phyloP scores from a whole-genome alignment of 768 basidiomycete genomes.

The Lactarius trivialis region DNA sequence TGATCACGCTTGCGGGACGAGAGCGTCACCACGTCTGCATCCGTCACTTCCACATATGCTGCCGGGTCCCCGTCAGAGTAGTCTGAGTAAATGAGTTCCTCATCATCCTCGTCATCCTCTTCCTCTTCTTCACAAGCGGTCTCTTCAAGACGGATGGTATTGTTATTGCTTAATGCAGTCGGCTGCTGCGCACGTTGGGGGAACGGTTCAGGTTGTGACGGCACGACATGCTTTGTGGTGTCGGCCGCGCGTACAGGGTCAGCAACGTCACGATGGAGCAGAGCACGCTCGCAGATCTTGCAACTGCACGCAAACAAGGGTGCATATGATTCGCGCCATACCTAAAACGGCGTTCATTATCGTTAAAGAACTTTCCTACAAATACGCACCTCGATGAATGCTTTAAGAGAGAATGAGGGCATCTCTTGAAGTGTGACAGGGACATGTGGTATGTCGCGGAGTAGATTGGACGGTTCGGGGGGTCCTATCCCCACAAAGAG shows the following conservation, averaged over 20 bases:
- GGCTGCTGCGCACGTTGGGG: slow-evolving; percentile 10
- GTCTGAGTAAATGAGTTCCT: slow-evolving; percentile 24
- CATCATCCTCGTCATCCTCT: slow-evolving; percentile 32
- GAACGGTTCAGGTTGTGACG: slow-evolving; percentile 24
- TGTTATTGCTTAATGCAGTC: slow-evolving; percentile 17
- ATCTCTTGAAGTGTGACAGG: slow-evolving; percentile 54
- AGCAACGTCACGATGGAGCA: slow-evolving; percentile 43
- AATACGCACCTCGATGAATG: slow-evolving; percentile 47
- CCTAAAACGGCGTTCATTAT: slow-evolving; percentile 32
- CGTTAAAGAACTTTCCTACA: not conserved
- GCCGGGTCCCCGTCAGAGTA: slow-evolving; percentile 10
- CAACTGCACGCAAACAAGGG: slow-evolving; percentile 69
- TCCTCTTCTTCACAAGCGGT: slow-evolving; percentile 28
- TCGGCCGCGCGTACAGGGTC: slow-evolving; percentile 27
- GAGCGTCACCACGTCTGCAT: slow-evolving; percentile 25
- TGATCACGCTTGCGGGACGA: slow-evolving; percentile 32
- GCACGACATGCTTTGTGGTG: slow-evolving; percentile 25
- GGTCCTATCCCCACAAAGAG: slow-evolving; percentile 47
- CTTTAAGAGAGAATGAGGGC: slow-evolving; percentile 32
- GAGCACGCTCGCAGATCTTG: slow-evolving; percentile 65
- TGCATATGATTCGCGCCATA: slow-evolving; percentile 69
- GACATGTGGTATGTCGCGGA: slow-evolving; percentile 64
- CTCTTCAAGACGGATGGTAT: slow-evolving; percentile 27
- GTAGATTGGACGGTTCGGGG: slow-evolving; percentile 50
- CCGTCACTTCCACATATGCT: slow-evolving; percentile 25